These are phyloP conservation scores for Pseudodiploospora longispora DNA, from an alignment of 2,329 filamentous ascomycete genomes.

Conservation along the genomic window DNA sequence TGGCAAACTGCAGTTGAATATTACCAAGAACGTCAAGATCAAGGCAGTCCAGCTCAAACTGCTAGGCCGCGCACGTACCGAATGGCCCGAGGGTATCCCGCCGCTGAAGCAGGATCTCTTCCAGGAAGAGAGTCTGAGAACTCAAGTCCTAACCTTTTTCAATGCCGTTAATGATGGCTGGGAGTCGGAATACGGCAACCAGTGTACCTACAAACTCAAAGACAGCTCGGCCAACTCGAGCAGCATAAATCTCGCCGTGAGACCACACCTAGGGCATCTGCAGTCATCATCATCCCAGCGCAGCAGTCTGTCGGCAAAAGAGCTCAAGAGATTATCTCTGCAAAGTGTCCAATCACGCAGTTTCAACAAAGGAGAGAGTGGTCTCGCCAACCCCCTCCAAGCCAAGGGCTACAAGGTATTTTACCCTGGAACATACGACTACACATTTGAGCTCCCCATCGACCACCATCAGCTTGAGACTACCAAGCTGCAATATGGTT, in stretches of 20 bases:
- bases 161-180: slow-evolving; percentile 61
- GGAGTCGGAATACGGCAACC: slow-evolving; percentile 55
- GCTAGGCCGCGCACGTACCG: slow-evolving; percentile 74
- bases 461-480: slow-evolving; percentile 86
- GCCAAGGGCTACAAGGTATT: slow-evolving; percentile 80
- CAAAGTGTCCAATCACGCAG: slow-evolving; percentile 77
- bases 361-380: slow-evolving; percentile 70
- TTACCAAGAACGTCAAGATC: slow-evolving; percentile 86
- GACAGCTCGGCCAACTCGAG: slow-evolving; percentile 26
- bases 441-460: slow-evolving; percentile 77
- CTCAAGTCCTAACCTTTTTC: slow-evolving; percentile 87
- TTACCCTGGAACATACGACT: slow-evolving; percentile 59
- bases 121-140: slow-evolving; percentile 79
- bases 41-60: slow-evolving; percentile 86
- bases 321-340: slow-evolving; percentile 62
- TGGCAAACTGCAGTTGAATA: slow-evolving; percentile 71
- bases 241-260: slow-evolving; percentile 22
- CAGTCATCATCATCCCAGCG: slow-evolving; percentile 15
- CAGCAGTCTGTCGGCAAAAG: slow-evolving; percentile 31
- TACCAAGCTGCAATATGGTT: slow-evolving; percentile 77
- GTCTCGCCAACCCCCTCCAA: slow-evolving; percentile 50
- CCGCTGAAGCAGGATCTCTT: slow-evolving; percentile 75
- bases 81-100: slow-evolving; percentile 95
- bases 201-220: slow-evolving; percentile 48
- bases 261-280: slow-evolving; percentile 12